Evolutionary conservation across 306 rosid species (phyloP).

Genomic region (Cucumis cinereus): DNA sequence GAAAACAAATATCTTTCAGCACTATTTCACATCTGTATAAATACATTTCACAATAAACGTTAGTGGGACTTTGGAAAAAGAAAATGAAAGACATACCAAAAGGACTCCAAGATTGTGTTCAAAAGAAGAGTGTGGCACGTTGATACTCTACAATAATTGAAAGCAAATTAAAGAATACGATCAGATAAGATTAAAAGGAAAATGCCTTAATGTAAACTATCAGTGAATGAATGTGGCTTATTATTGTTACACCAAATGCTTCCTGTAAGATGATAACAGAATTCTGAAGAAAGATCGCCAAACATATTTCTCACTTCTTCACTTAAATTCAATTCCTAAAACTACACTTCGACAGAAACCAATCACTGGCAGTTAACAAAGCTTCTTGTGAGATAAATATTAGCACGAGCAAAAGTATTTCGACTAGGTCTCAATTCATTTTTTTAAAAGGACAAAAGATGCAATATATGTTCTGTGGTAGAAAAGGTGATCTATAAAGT

Average conservation of each 20-base stretch:
- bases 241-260: background rate
- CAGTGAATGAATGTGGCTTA: background rate
- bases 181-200: background rate
- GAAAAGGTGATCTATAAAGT: background rate
- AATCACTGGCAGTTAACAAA: background rate
- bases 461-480: too few species aligned
- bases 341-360: background rate
- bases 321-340: background rate
- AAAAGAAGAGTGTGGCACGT: constrained; percentile 25
- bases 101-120: constrained; percentile 81
- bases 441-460: background rate
- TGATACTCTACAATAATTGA: constrained; percentile 38
- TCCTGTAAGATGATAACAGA: background rate
- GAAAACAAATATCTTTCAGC: background rate
- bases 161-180: constrained; percentile 2
- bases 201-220: background rate
- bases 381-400: background rate
- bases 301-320: background rate
- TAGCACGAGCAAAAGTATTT: background rate
- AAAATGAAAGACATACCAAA: constrained; percentile 44
- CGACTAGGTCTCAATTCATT: background rate
- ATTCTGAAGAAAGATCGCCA: background rate
- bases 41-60: background rate
- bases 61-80: background rate
- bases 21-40: background rate